Conservation (phyloP, 805 yeast genomes). For the Scheffersomyces stipitis region DNA sequence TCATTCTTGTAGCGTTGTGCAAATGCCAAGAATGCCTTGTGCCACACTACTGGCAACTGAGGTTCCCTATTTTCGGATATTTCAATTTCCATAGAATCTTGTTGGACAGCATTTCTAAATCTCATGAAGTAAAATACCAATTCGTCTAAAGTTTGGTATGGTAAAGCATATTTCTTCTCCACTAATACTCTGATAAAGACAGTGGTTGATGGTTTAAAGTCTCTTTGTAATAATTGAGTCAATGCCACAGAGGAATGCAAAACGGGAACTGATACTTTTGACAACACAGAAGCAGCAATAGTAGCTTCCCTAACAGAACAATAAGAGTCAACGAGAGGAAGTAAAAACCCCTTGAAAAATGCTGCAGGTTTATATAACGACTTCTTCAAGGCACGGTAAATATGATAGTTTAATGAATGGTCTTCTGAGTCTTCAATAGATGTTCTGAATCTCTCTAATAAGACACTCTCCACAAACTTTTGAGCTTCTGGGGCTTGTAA, state of each 20-base stretch:
- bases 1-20: conserved; percentile 97
- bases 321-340: conserved; percentile 85
- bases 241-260: conserved; percentile 96
- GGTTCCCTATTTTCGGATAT: conserved; percentile 42
- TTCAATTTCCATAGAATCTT: conserved; percentile 35
- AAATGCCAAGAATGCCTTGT: conserved; percentile 89
- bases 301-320: conserved; percentile 93
- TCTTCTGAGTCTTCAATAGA: conserved; percentile 72
- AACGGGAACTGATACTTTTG: conserved; percentile 89
- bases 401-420: conserved; percentile 84
- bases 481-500: conserved; percentile 87
- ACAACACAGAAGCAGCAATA: conserved; percentile 87
- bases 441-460: conserved; percentile 69
- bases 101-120: conserved; percentile 65
- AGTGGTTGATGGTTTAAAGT: conserved; percentile 84
- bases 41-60: conserved; percentile 93
- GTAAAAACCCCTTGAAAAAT: conserved; percentile 91
- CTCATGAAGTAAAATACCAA: conserved; percentile 92
- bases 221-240: conserved; percentile 74
- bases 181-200: conserved; percentile 85
- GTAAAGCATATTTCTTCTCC: conserved; percentile 94
- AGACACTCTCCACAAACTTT: conserved; percentile 66
- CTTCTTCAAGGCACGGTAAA: conserved; percentile 89
- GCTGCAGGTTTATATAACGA: conserved; percentile 96
- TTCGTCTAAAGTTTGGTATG: conserved; percentile 94